These are phyloP conservation scores for Otatea glauca DNA, from an alignment of 176 grass and related monocot species.

Conservation along the genomic window DNA sequence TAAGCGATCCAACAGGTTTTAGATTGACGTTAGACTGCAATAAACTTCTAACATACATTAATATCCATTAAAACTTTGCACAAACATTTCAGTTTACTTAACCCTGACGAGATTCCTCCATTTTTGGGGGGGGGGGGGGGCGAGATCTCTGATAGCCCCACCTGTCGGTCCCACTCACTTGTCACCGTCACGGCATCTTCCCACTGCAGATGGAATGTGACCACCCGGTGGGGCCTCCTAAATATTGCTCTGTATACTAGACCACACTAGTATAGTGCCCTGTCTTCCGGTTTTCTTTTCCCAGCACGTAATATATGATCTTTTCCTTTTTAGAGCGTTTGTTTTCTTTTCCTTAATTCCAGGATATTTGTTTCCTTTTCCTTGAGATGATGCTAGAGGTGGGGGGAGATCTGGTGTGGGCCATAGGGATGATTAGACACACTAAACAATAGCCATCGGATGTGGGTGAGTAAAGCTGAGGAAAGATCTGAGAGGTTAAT, in stretches of 20 bases:
- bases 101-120: constrained; percentile 7
- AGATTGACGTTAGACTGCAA: background rate
- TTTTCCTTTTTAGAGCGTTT: too few relatives aligned
- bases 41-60: background rate
- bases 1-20: background rate
- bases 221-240: background rate
- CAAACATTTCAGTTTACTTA: background rate
- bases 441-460: too few relatives aligned
- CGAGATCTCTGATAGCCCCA: constrained; percentile 31
- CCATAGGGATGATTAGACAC: too few relatives aligned
- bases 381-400: too few relatives aligned
- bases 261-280: too few relatives aligned
- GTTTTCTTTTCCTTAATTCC: too few relatives aligned
- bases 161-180: background rate
- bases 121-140: constrained; percentile 8
- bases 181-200: background rate
- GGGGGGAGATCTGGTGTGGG: too few relatives aligned
- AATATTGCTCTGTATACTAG: background rate
- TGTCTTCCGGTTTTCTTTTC: too few relatives aligned
- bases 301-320: too few relatives aligned
- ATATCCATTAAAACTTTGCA: background rate
- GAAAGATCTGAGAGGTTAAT: too few relatives aligned
- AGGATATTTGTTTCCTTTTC: too few relatives aligned
- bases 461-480: too few relatives aligned
- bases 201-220: background rate